Evolutionary conservation across 2,329 filamentous ascomycete species (phyloP), one percentile per base, ranked within the genome.

Genomic region (Dryadomyces sulphureus): DNA sequence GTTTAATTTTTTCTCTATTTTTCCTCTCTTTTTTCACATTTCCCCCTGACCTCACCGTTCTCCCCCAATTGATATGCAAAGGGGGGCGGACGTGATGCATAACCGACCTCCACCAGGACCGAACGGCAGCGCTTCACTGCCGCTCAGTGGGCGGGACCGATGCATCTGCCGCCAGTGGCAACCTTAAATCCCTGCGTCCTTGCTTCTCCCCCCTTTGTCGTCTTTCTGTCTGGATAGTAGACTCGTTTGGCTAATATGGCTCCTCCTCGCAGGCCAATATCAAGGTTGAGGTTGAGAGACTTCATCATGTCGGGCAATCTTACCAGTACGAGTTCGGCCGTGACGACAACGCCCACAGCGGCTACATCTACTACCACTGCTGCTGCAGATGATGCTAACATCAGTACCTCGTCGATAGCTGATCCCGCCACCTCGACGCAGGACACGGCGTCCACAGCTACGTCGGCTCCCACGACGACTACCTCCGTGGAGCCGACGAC

Each of bases 231-330:
- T 19, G 34, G 8, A n/a, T n/a, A 6, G 7, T 14, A 7, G 7
- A 14, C 27, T 30, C 27, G 7, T 30, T 8, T 38, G 20, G 52
- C 58, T 61, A 54, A 61, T 53, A 61, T 57, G 57, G 44, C 46
- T 20, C 20, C 19, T 21, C 45, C 48, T 38, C 43, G 49, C 45
- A 62, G 58, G 46, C 49, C 47, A 22, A 48, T 50, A 27, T 55
- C 56, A 25, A 48, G 55, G 49, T 49, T 59, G 35, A 54, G 49
- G 49, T 56, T 55, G 44, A 50, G 54, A 43, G 41, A 46, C 43
- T 56, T 60, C 53, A 49, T 48, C 48, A 62, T 62, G 60, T 58
- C 57, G 43, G 24, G 5, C 35, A 45, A 45, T 25, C 3, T 8
- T 14, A 58, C 56, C 48, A 57, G 54, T 53, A 52, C 53, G 47